Base-by-base conservation (phyloP, 306 rosid species). In the Fagus sylvatica region DNA sequence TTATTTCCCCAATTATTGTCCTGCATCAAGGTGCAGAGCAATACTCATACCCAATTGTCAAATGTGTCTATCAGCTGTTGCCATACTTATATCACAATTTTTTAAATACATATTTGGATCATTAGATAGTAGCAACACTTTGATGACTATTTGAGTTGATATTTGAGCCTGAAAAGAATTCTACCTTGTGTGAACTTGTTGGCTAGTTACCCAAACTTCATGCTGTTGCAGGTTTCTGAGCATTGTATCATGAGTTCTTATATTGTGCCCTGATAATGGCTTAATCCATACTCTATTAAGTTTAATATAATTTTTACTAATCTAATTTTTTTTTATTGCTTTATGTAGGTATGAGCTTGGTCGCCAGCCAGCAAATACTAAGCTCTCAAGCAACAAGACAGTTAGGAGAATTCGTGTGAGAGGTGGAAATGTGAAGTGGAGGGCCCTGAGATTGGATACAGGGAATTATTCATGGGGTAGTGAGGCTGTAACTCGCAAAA, bases 361-460 rank as follows among this genome's bases (percentile, higher is more conserved):
- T 59, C 83, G 91, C 2, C 91, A 87, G 76, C 84, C 91, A 43
- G 91, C 89, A 28, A 85, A 78, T 77, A 87, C 91, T 6, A 85
- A 87, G 81, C 71, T 87, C 0, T 87, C 91, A 9, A 82, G 91
- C 78, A 82, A 87, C 87, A 87, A 87, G 78, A 87, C 91, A 1
- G 77, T 87, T 4, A 67, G 91, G 34, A 85, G 91, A 67, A 71
- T 87, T 1, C 85, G 91, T 60, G 91, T 87, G 1, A 75, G 91
- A 34, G 91, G 91, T 75, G 91, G 89, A 16, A 87, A 87, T 80
- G 91, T 87, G 74, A 87, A 87, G 22, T 87, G 91, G 91, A 78
- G 91, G 28, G 91, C 91, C 1, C 7, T 87, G 59, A 85, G 91
- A 59, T 83, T 87, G 81, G 91, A 87, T 49, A 87, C 91, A 2